A percentile compares a stretch with the other conserved stretches of the same genome.
phyloP scores from a whole-genome alignment of 1,284 basidiomycete species.

The Exsudoporus floridanus region DNA sequence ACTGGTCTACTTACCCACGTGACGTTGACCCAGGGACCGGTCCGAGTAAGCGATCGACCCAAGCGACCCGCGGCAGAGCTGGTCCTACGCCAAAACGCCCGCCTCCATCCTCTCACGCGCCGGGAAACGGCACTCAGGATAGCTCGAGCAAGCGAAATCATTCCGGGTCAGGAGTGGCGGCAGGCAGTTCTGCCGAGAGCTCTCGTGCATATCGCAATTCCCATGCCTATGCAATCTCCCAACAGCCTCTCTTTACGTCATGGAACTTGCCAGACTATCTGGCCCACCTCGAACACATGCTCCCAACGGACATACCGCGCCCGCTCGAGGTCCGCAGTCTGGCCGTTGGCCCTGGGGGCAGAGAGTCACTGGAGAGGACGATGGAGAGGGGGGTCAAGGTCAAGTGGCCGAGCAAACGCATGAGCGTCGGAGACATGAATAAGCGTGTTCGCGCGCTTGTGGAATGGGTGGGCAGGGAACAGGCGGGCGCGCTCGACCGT shows the following conservation, averaged over 20 bases:
- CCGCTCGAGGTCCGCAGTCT: constrained; percentile 71
- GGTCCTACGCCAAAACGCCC: constrained; percentile 46
- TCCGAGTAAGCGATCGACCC: constrained; percentile 44
- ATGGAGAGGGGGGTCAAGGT: constrained; percentile 89
- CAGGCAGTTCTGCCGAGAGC: constrained; percentile 30
- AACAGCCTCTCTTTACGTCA: constrained; percentile 72
- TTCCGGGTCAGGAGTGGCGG: constrained; percentile 30
- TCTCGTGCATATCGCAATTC: constrained; percentile 68
- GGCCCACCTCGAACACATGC: constrained; percentile 79
- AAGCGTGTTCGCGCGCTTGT: constrained; percentile 90
- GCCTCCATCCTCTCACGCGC: constrained; percentile 45
- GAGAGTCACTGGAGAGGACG: constrained; percentile 51
- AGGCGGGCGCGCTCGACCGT: constrained; percentile 73
- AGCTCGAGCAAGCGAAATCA: constrained; percentile 47
- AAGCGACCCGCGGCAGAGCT: constrained; percentile 49
- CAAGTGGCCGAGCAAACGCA: constrained; percentile 91
- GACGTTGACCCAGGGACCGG: constrained; percentile 31
- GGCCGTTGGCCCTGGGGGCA: constrained; percentile 40
- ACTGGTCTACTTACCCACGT: constrained; percentile 39
- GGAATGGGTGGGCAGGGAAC: constrained; percentile 89
- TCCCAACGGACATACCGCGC: constrained; percentile 73
- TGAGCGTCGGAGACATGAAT: constrained; percentile 95
- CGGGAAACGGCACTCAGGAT: constrained; percentile 44
- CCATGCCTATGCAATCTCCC: constrained; percentile 73
- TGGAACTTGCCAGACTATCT: constrained; percentile 97